phyloP scores from a whole-genome alignment of 345 rosid genomes.

The Balakata baccata region DNA sequence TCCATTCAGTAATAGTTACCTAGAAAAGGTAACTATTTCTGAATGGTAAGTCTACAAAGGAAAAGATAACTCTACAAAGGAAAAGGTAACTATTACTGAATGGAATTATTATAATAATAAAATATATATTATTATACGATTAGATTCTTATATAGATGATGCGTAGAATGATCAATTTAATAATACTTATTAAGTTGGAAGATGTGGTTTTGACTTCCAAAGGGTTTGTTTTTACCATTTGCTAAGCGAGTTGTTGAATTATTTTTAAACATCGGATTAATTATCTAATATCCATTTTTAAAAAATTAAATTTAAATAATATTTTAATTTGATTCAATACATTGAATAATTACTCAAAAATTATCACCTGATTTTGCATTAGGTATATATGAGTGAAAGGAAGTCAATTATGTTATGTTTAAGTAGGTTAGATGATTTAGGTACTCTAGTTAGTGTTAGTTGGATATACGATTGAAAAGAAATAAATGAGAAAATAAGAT shows the following conservation, averaged over 20 bases:
- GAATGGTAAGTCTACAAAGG: too few relatives aligned
- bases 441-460: background rate
- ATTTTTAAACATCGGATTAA: too few relatives aligned
- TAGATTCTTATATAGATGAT: too few relatives aligned
- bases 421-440: background rate
- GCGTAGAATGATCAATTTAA: too few relatives aligned
- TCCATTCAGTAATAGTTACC: background rate
- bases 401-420: background rate
- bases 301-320: too few relatives aligned
- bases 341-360: background rate
- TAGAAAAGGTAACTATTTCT: too few relatives aligned
- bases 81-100: too few relatives aligned
- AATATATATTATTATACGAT: too few relatives aligned
- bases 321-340: background rate
- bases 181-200: background rate
- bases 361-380: background rate
- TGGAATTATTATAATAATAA: too few relatives aligned
- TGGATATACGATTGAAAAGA: background rate
- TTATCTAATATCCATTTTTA: too few relatives aligned
- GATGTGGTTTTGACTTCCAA: background rate
- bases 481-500: too few relatives aligned
- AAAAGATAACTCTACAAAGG: too few relatives aligned
- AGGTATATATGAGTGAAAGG: background rate
- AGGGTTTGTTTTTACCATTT: background rate
- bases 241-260: background rate